These are phyloP conservation scores for Nyctanthes arbortristis DNA, from an alignment of 257 asterid species.

Conservation along the genomic window DNA sequence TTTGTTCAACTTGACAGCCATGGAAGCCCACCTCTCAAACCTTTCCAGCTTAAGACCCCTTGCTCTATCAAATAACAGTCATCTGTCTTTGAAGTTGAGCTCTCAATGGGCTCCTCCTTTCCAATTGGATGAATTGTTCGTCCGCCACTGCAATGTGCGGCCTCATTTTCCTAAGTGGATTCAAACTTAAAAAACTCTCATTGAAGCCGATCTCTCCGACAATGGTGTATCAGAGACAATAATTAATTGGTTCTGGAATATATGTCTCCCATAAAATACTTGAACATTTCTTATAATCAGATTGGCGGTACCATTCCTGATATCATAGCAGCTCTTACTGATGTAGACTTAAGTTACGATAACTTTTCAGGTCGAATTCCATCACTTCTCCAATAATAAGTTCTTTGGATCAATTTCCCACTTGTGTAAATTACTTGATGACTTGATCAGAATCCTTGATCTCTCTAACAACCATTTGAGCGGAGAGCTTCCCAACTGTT, in stretches of 20 bases:
- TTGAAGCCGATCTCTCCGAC: constrained; percentile 26
- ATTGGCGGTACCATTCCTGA: constrained; percentile 31
- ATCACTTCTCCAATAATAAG: constrained; percentile 20
- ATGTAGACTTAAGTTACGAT: constrained; percentile 27
- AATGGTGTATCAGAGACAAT: constrained; percentile 24
- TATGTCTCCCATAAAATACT: constrained; percentile 1
- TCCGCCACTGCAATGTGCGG: constrained; percentile 28
- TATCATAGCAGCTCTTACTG: background rate
- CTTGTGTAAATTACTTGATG: constrained; percentile 8
- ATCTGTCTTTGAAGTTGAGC: constrained; percentile 12
- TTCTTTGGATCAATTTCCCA: constrained; percentile 29
- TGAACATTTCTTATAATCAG: constrained; percentile 37
- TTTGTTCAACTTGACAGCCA: no score
- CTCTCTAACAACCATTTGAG: constrained; percentile 23
- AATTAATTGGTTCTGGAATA: constrained; percentile 33
- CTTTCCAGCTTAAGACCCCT: constrained; percentile 2
- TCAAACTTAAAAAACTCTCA: constrained; percentile 13
- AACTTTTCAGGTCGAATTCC: constrained; percentile 30
- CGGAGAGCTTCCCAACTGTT: constrained; percentile 25
- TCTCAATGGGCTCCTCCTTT: constrained; percentile 33
- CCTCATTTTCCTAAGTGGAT: constrained; percentile 40
- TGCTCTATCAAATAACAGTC: constrained; percentile 24
- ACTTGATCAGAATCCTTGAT: background rate
- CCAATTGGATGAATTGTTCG: background rate
- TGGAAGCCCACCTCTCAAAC: no score